Conservation (phyloP, 192 early-diverging fungal species). For the Lunasporangiospora selenospora region DNA sequence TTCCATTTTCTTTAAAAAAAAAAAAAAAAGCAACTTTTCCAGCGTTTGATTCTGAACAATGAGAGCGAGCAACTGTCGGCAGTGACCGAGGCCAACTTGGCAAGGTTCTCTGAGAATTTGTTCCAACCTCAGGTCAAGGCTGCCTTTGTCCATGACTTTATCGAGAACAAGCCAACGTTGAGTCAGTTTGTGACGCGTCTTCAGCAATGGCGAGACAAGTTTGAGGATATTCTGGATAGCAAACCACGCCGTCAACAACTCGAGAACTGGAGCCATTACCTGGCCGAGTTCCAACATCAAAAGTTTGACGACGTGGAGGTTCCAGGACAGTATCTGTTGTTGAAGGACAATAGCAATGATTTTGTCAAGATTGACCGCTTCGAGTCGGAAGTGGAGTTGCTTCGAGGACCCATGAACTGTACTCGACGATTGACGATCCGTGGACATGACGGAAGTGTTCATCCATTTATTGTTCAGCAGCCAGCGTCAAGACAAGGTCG, state of each 20-base stretch:
- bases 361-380: constrained; percentile 97
- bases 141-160: constrained; percentile 94
- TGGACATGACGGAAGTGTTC: constrained; percentile 88
- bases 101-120: constrained; percentile 89
- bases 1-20: too few relatives aligned
- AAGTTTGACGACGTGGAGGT: constrained; percentile 99
- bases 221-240: constrained; percentile 85
- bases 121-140: constrained; percentile 57
- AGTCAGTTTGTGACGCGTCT: constrained; percentile 85
- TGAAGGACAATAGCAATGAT: constrained; percentile 84
- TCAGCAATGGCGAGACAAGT: constrained; percentile 92
- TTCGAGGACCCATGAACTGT: constrained; percentile 77
- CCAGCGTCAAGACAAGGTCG: constrained; percentile 88
- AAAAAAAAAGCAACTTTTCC: constrained; percentile 81
- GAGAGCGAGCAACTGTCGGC: constrained; percentile 68
- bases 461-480: constrained; percentile 95
- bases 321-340: constrained; percentile 94
- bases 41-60: constrained; percentile 61
- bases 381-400: constrained; percentile 86
- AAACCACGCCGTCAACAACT: constrained; percentile 85
- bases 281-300: constrained; percentile 98
- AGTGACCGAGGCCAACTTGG: constrained; percentile 81
- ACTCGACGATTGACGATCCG: constrained; percentile 84
- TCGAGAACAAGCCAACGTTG: constrained; percentile 83
- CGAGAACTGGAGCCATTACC: constrained; percentile 88